A percentile compares a stretch with the other conserved stretches of the same genome.
phyloP scores from a whole-genome alignment of 306 rosid species.

The Fragaria iinumae region DNA sequence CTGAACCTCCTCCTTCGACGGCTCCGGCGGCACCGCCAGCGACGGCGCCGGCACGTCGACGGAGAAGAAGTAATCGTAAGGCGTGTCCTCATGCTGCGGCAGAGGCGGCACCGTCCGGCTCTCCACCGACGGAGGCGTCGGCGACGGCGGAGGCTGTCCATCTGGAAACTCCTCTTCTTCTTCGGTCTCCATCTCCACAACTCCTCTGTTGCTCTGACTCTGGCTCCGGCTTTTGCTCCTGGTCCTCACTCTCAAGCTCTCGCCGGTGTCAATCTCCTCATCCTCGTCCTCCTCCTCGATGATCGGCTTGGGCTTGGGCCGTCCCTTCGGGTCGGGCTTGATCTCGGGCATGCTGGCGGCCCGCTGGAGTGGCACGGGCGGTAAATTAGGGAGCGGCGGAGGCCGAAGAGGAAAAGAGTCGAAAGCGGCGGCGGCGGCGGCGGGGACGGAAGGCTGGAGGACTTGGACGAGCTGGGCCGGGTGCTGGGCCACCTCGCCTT shows the following conservation, averaged over 20 bases:
- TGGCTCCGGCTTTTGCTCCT: slow-evolving; percentile 18
- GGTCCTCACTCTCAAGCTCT: slow-evolving; percentile 38
- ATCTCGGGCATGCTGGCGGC: slow-evolving; percentile 75
- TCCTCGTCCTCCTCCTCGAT: slow-evolving; percentile 46
- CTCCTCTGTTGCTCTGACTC: slow-evolving; percentile 29
- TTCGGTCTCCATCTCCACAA: slow-evolving; percentile 18
- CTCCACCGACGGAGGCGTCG: slow-evolving; percentile 21
- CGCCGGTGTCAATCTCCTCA: slow-evolving; percentile 44
- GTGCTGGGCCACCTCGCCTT: slow-evolving; percentile 49
- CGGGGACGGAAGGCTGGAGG: background rate
- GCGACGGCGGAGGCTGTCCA: slow-evolving; percentile 41
- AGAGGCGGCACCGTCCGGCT: slow-evolving; percentile 28
- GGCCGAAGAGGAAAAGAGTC: slow-evolving; percentile 48
- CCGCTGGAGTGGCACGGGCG: slow-evolving; percentile 44
- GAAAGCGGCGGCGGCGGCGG: slow-evolving; percentile 16
- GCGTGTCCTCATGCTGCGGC: slow-evolving; percentile 34
- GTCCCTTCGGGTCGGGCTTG: slow-evolving; percentile 27
- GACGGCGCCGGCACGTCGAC: slow-evolving; percentile 50
- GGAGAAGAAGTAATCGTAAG: slow-evolving; percentile 64
- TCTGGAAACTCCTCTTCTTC: background rate
- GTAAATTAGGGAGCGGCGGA: slow-evolving; percentile 38
- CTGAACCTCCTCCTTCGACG: slow-evolving; percentile 33
- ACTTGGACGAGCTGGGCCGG: slow-evolving; percentile 24
- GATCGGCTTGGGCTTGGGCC: slow-evolving; percentile 38
- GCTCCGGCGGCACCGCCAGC: slow-evolving; percentile 43